These are phyloP conservation scores for Phoma sp. DNA, from an alignment of 2,329 filamentous ascomycete species.

Conservation along the genomic window DNA sequence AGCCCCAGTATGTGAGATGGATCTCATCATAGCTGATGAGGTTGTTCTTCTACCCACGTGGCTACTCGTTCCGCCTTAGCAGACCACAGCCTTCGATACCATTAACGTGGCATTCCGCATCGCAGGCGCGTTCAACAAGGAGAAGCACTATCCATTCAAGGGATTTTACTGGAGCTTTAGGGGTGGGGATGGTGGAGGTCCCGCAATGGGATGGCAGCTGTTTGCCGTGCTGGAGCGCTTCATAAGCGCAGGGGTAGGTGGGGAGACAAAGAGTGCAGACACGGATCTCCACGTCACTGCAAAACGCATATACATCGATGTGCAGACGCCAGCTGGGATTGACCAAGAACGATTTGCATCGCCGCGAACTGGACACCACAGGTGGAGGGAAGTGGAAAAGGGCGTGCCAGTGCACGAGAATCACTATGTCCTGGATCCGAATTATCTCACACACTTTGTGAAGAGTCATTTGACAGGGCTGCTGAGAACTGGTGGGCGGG, in stretches of 20 bases:
- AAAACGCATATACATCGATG: slow-evolving; percentile 20
- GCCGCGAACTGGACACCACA: background rate
- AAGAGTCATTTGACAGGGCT: background rate
- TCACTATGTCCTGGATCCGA: background rate
- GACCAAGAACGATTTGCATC: slow-evolving; percentile 1
- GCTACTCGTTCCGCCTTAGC: slow-evolving; percentile 13
- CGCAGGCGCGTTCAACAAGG: slow-evolving; percentile 8
- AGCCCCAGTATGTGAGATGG: slow-evolving; percentile 15
- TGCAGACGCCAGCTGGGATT: slow-evolving; percentile 16
- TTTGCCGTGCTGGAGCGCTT: slow-evolving; percentile 25
- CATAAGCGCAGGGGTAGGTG: slow-evolving; percentile 17
- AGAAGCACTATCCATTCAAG: background rate
- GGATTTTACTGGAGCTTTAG: background rate
- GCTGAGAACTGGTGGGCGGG: background rate
- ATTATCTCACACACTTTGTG: background rate
- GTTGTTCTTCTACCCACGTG: slow-evolving; percentile 22
- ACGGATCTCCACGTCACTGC: slow-evolving; percentile 12
- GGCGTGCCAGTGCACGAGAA: background rate
- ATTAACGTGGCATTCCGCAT: slow-evolving; percentile 22
- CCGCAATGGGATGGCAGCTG: slow-evolving; percentile 19
- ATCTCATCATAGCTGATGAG: slow-evolving; percentile 23
- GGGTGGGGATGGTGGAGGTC: background rate
- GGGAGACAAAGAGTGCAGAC: background rate
- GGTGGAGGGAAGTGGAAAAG: background rate
- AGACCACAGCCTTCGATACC: slow-evolving; percentile 13